Evolutionary conservation across 768 basidiomycete genomes (phyloP).

Genomic region (Mycena pura): DNA sequence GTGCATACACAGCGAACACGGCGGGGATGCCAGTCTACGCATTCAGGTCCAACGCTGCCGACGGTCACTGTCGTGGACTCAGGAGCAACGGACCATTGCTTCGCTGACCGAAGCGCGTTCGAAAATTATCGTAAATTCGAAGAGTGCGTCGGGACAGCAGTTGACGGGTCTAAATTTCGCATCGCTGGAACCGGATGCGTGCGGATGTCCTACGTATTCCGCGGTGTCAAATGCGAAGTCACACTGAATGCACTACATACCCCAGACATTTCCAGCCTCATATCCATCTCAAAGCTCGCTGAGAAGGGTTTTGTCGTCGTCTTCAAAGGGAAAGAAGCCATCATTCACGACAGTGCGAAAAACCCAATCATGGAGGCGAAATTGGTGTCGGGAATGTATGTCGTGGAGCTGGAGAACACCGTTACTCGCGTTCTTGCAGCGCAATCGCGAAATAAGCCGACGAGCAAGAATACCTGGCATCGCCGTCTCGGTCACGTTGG

Average conservation of each 20-base stretch:
- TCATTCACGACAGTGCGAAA: no score
- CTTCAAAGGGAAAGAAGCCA: no score
- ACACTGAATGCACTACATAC: neutral
- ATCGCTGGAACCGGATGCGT: neutral
- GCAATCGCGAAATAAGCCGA: neutral
- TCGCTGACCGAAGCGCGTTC: neutral
- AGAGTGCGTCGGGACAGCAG: neutral
- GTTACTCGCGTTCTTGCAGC: neutral
- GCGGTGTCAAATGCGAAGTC: neutral
- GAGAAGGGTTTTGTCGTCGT: neutral
- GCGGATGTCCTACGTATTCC: neutral
- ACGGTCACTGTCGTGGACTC: neutral
- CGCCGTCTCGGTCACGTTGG: slow-evolving; percentile 1
- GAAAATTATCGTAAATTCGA: neutral
- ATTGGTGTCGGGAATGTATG: neutral
- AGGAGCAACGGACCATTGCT: slow-evolving; percentile 1
- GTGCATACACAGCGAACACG: no score
- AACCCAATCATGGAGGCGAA: neutral
- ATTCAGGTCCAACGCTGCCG: no score
- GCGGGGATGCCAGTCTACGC: neutral
- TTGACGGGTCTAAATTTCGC: neutral
- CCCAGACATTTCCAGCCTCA: slow-evolving; percentile 1
- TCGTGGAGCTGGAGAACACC: neutral
- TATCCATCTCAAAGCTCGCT: slow-evolving; percentile 1
- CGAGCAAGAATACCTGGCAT: neutral